Conservation (phyloP, 345 rosid species). For the Iberis pinnata region DNA sequence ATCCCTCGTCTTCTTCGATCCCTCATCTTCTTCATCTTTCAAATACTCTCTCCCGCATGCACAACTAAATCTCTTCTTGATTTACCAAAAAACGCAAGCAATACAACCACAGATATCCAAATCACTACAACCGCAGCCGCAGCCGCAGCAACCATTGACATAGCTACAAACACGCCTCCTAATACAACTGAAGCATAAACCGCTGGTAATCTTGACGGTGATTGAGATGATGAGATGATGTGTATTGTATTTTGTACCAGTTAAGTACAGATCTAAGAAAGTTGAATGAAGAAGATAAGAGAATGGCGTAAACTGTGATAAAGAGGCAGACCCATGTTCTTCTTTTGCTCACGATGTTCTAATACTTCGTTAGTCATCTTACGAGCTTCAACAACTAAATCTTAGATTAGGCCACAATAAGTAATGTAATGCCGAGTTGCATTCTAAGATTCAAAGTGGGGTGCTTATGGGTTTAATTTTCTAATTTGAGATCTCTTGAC, state of each 20-base stretch:
- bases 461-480: no score
- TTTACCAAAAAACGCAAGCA: constrained; percentile 82
- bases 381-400: no score
- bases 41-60: constrained; percentile 73
- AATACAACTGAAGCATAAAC: constrained; percentile 82
- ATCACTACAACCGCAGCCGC: constrained; percentile 77
- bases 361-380: no score
- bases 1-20: no score
- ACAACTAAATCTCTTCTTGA: constrained; percentile 53
- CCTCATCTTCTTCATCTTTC: no score
- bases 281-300: constrained; percentile 69
- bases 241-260: constrained; percentile 56
- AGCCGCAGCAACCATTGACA: constrained; percentile 92
- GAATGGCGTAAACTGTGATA: constrained; percentile 61
- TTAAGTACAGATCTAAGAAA: constrained; percentile 58
- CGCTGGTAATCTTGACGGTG: constrained; percentile 62
- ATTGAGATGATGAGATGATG: constrained; percentile 21
- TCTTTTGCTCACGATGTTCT: constrained; percentile 95
- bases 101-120: constrained; percentile 71
- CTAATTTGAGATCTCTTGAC: no score
- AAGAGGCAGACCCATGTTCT: constrained; percentile 88
- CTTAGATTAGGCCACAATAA: no score
- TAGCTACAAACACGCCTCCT: constrained; percentile 70
- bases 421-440: no score
- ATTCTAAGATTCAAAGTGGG: no score